These are phyloP conservation scores for Nannizziopsis arthrosporioides DNA, from an alignment of 2,329 filamentous ascomycete genomes.

Conservation along the genomic window DNA sequence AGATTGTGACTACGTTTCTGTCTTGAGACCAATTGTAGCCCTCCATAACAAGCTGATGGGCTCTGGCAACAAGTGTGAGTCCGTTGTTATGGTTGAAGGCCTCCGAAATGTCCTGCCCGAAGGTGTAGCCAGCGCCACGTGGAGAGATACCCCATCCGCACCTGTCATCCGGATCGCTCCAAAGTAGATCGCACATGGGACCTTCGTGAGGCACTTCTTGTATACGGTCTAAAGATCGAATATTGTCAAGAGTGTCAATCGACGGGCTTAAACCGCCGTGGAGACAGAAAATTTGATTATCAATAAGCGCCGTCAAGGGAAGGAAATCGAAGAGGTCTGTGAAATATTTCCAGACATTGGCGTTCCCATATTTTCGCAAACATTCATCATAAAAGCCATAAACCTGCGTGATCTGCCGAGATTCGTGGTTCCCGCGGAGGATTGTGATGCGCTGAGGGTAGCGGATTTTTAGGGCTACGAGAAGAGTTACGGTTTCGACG, in stretches of 20 bases:
- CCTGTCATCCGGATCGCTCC: conserved; percentile 62
- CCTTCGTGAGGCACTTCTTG: conserved; percentile 69
- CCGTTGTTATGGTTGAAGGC: conserved; percentile 71
- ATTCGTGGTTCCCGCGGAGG: conserved; percentile 64
- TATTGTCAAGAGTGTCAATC: conserved; percentile 63
- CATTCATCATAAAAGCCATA: conserved; percentile 73
- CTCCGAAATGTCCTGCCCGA: conserved; percentile 59
- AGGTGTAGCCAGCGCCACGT: conserved; percentile 52
- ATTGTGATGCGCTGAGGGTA: conserved; percentile 62
- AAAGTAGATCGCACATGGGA: conserved; percentile 65
- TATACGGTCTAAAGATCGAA: conserved; percentile 59
- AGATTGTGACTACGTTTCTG: conserved; percentile 78
- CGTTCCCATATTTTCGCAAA: conserved; percentile 64
- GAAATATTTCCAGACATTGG: conserved; percentile 67
- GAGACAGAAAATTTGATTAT: conserved; percentile 62
- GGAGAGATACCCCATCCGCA: conserved; percentile 60
- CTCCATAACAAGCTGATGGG: conserved; percentile 65
- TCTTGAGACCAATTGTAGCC: conserved; percentile 85
- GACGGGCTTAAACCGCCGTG: conserved; percentile 61
- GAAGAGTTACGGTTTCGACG: conserved; percentile 58
- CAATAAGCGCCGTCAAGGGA: conserved; percentile 60
- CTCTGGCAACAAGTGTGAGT: conserved; percentile 57
- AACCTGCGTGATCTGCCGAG: conserved; percentile 64
- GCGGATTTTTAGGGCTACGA: conserved; percentile 57
- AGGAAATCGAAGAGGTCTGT: conserved; percentile 70